These are phyloP conservation scores for Zymoseptoria pseudotritici DNA, from an alignment of 2,329 filamentous ascomycete species.

Conservation along the genomic window DNA sequence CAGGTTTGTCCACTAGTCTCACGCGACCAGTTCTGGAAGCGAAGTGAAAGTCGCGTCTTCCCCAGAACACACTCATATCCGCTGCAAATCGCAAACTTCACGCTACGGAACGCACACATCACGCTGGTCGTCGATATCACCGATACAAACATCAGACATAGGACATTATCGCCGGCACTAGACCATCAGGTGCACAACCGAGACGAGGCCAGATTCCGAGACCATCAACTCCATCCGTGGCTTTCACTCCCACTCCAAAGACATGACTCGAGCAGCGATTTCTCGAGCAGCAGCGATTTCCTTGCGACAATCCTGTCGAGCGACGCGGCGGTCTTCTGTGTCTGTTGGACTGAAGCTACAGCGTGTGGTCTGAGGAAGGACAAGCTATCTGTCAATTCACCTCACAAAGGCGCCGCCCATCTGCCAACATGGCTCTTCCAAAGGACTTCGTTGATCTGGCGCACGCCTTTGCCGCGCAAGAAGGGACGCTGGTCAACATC, in stretches of 20 bases:
- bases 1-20: background rate
- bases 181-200: background rate
- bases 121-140: background rate
- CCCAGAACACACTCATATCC: background rate
- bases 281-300: background rate
- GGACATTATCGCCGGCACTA: background rate
- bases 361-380: background rate
- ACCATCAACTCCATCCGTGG: background rate
- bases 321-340: background rate
- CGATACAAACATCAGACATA: background rate
- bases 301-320: background rate
- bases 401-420: background rate
- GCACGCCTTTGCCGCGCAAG: slow-evolving; percentile 9
- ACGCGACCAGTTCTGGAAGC: background rate
- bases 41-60: background rate
- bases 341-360: background rate
- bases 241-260: background rate
- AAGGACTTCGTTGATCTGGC: slow-evolving; percentile 22
- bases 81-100: background rate
- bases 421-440: slow-evolving; percentile 14
- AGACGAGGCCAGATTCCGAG: background rate
- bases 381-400: background rate
- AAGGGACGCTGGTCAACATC: slow-evolving; percentile 44
- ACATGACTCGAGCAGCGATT: background rate
- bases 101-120: background rate